These are phyloP conservation scores for Mycena capillaripes DNA, from an alignment of 768 basidiomycete species.

Conservation along the genomic window DNA sequence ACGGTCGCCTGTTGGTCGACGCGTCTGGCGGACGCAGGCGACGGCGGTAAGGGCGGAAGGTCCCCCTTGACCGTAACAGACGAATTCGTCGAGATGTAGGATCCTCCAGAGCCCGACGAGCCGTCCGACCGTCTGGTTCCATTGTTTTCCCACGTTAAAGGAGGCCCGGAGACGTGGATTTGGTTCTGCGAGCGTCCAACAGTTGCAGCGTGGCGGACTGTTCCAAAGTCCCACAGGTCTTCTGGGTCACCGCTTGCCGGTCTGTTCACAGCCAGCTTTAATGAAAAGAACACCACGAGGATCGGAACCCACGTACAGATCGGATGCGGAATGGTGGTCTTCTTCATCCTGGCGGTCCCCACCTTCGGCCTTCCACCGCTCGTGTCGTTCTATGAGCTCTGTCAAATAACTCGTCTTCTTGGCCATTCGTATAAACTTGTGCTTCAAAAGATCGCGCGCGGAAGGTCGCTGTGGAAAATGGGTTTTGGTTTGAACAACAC, in stretches of 20 bases:
- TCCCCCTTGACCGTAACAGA: conserved; percentile 69
- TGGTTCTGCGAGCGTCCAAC: conserved; percentile 76
- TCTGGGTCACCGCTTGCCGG: conserved; percentile 73
- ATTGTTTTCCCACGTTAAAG: conserved; percentile 87
- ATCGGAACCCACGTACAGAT: conserved; percentile 64
- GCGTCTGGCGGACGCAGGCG: conserved; percentile 54
- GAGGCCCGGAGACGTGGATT: conserved; percentile 73
- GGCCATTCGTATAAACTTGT: conserved; percentile 95
- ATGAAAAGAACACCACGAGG: background rate
- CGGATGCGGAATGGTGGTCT: conserved; percentile 70
- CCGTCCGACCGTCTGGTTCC: conserved; percentile 62
- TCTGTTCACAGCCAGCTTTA: conserved; percentile 47
- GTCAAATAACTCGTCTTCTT: conserved; percentile 96
- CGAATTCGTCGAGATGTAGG: conserved; percentile 55
- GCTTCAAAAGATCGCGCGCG: conserved; percentile 95
- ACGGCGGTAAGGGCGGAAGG: conserved; percentile 69
- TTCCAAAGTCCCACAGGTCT: conserved; percentile 98
- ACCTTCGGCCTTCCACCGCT: conserved; percentile 93
- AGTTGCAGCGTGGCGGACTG: conserved; percentile 85
- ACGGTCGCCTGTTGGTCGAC: conserved; percentile 78
- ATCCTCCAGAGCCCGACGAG: conserved; percentile 47
- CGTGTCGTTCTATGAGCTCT: conserved; percentile 94
- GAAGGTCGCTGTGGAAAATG: conserved; percentile 80
- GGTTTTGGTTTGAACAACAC: conserved; percentile 38
- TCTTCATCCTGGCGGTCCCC: conserved; percentile 83